These are phyloP conservation scores for Naegleria lovaniensis DNA, from an alignment of 208 protist genomes.

Conservation along the genomic window DNA sequence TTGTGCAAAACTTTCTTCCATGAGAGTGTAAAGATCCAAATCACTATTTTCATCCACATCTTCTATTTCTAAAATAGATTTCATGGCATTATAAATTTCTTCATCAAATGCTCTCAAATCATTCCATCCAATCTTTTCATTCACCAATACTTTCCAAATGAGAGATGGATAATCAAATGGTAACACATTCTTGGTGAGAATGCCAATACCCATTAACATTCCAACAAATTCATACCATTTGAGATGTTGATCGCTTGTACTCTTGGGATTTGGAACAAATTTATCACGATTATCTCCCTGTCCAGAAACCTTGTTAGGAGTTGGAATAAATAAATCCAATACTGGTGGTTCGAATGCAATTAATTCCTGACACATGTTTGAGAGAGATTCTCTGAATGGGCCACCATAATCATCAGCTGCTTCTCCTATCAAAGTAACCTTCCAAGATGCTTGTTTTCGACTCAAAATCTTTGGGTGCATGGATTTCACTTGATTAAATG, in stretches of 20 bases:
- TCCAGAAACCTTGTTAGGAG: conserved; percentile 72
- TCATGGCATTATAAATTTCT: not conserved
- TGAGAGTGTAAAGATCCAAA: conserved; percentile 54
- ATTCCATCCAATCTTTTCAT: not conserved
- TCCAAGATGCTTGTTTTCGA: conserved; percentile 4
- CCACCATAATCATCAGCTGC: conserved; percentile 71
- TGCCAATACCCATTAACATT: conserved; percentile 81
- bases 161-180: conserved; percentile 75
- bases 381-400: conserved; percentile 78
- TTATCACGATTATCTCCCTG: conserved; percentile 71
- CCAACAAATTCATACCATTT: conserved; percentile 78
- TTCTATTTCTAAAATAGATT: not conserved
- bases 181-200: conserved; percentile 78
- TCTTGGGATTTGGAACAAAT: conserved; percentile 60
- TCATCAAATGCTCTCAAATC: conserved; percentile 36
- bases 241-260: conserved; percentile 47
- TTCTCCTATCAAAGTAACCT: conserved; percentile 33
- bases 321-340: conserved; percentile 78
- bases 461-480: conserved; percentile 11
- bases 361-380: conserved; percentile 80
- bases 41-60: conserved; percentile 33
- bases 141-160: conserved; percentile 79
- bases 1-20: conserved; percentile 37
- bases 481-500: conserved; percentile 14
- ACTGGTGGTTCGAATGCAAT: conserved; percentile 50